Base-by-base conservation (phyloP, 1,284 basidiomycete genomes). In the Stygiomarasmius scandens region DNA sequence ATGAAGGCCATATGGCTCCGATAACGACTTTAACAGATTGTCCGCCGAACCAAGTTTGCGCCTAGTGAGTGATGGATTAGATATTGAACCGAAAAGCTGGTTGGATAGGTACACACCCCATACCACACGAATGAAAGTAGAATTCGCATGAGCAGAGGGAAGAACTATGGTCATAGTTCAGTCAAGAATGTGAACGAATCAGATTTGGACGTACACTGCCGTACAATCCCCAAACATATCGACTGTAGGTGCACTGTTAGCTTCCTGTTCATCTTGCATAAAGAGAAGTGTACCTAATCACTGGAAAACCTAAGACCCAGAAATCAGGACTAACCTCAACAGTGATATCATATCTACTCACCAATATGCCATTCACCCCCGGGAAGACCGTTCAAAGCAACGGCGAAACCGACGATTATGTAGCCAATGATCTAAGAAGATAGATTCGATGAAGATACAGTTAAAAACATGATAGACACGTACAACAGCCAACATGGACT, bases 351-450 rank as follows among this genome's bases (percentile, higher is more conserved):
- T n/a, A n/a, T n/a, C n/a, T n/a, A 23, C 48, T 49, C 48, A 49
- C 48, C 48, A 16, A 49, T 29, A 49, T 49, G 48, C 48, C 48
- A 49, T 49, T 49, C 27, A 49, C 48, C 48, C 25, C 48, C 48
- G n/a, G 48, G 48, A 11, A 49, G n/a, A 20, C 48, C 48, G 20
- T 49, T 49, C 9, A 49, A 29, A 14, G 48, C 48, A 9, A 49
- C 48, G 4, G 48, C 48, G 27, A 27, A 49, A 16, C 48, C 48
- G n/a, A 49, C 48, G 14, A 49, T 49, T 8, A 49, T 27, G n/a
- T 49, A 19, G 3, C 25, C 48, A 22, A 49, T 49, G 14, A 49
- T 32, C 48, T 49, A 49, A 10, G n/a, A n/a, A n/a, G n/a, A n/a
- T n/a, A n/a, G n/a, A n/a, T n/a, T n/a, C n/a, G n/a, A n/a, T n/a